Percentiles rank a stretch among this genome's conserved stretches.
Evolutionary conservation across 352 stramenopile genomes (phyloP).

Genomic region (Phytopythium kandeliae): DNA sequence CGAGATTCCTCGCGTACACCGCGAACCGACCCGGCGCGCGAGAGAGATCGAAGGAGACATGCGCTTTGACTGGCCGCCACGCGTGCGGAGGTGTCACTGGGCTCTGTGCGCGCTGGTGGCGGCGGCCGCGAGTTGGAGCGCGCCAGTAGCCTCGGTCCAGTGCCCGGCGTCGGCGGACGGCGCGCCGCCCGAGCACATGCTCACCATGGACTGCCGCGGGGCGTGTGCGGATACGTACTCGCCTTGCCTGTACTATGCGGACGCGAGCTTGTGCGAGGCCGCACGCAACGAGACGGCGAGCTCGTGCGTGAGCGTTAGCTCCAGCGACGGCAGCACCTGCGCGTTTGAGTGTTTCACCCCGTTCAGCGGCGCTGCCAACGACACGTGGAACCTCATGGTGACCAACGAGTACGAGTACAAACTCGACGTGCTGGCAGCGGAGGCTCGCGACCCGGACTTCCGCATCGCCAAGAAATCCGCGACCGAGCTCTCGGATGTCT

Average conservation of each 20-base stretch:
- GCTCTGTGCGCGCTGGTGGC: neutral
- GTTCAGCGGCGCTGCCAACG: conserved; percentile 15
- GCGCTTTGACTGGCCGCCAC: neutral
- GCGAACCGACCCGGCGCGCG: neutral
- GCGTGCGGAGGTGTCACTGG: neutral
- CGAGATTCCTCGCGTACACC: too few relatives aligned
- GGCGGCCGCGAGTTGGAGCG: neutral
- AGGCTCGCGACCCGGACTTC: conserved; percentile 14
- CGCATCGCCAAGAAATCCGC: conserved; percentile 18
- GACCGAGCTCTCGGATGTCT: conserved; percentile 13
- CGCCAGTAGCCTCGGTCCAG: neutral
- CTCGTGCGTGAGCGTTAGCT: conserved; percentile 9
- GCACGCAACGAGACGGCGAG: conserved; percentile 2
- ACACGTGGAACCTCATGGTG: conserved; percentile 27
- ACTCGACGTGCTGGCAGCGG: conserved; percentile 15
- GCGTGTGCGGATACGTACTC: conserved; percentile 11
- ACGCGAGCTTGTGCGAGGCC: conserved; percentile 8
- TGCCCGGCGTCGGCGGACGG: conserved; percentile 4
- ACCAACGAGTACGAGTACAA: conserved; percentile 23
- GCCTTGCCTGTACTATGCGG: conserved; percentile 17
- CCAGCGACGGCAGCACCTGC: conserved; percentile 9
- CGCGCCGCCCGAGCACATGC: conserved; percentile 7
- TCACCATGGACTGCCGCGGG: conserved; percentile 20
- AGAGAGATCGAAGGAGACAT: too few relatives aligned
- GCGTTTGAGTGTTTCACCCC: conserved; percentile 34